These are phyloP conservation scores for Linaria vulgaris DNA, from an alignment of 257 asterid species.

Conservation along the genomic window DNA sequence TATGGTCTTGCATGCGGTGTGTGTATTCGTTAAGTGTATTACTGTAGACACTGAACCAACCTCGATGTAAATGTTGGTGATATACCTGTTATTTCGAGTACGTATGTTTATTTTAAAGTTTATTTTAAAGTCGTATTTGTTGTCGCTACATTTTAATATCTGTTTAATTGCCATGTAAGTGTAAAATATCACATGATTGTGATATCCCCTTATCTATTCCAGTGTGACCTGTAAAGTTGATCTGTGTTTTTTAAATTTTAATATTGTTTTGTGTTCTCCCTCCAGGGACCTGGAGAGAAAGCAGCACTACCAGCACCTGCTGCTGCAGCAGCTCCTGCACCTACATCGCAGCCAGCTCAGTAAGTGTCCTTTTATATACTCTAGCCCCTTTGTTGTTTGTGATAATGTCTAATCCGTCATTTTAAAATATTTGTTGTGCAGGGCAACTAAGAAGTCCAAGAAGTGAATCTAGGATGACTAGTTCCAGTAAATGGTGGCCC, in stretches of 20 bases:
- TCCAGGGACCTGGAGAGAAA: constrained; percentile 74
- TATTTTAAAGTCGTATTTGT: too few relatives aligned
- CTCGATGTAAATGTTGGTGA: too few relatives aligned
- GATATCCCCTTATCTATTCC: too few relatives aligned
- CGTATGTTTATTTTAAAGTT: too few relatives aligned
- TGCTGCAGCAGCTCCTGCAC: constrained; percentile 43
- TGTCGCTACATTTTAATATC: too few relatives aligned
- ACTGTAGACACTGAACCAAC: too few relatives aligned
- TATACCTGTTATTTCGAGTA: too few relatives aligned
- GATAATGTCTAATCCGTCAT: not conserved
- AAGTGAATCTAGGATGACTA: constrained; percentile 38
- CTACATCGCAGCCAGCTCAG: constrained; percentile 63
- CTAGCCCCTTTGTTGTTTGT: not conserved
- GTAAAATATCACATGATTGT: too few relatives aligned
- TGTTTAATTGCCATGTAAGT: too few relatives aligned
- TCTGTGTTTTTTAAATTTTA: not conserved
- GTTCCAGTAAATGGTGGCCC: constrained; percentile 17
- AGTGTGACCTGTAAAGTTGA: not conserved
- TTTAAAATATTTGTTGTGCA: constrained; percentile 24
- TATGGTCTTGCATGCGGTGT: too few relatives aligned
- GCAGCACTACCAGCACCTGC: constrained; percentile 44
- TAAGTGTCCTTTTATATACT: constrained; percentile 31
- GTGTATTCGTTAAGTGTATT: too few relatives aligned
- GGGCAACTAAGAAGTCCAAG: constrained; percentile 79
- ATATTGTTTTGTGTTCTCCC: not conserved